Conservation (phyloP, 2,329 filamentous ascomycete genomes). For the Alternaria sp. region DNA sequence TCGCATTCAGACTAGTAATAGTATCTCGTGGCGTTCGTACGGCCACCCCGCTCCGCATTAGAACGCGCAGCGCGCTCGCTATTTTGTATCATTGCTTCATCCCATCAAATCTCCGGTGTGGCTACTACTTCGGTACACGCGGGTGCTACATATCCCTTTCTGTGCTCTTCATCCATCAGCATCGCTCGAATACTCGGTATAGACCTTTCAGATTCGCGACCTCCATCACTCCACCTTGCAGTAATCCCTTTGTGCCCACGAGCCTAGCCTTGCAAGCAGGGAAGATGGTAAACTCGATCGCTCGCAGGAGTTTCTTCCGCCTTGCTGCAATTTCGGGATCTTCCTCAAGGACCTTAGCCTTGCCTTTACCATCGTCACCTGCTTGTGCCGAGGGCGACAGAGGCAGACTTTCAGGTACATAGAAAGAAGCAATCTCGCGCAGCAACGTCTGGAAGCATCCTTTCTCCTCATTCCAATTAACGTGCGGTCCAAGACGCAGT, state of each 20-base stretch:
- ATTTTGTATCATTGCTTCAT: background rate
- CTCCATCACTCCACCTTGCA: conserved; percentile 76
- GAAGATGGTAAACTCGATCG: conserved; percentile 86
- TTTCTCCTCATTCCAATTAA: conserved; percentile 86
- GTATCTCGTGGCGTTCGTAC: background rate
- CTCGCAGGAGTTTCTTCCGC: conserved; percentile 72
- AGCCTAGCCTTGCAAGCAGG: conserved; percentile 84
- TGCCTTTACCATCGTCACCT: conserved; percentile 51
- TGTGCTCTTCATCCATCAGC: conserved; percentile 55
- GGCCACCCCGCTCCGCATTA: background rate
- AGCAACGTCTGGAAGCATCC: conserved; percentile 84
- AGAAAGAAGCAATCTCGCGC: conserved; percentile 86
- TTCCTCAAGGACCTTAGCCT: conserved; percentile 30
- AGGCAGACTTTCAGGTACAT: conserved; percentile 85
- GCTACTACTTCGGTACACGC: background rate
- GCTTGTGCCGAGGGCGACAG: conserved; percentile 38
- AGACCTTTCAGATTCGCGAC: conserved; percentile 90
- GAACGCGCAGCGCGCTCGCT: background rate
- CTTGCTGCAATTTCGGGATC: conserved; percentile 57
- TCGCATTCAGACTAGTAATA: background rate
- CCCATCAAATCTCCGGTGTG: background rate
- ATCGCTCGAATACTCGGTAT: conserved; percentile 94
- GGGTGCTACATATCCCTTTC: background rate
- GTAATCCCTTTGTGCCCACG: conserved; percentile 78
- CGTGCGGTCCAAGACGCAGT: conserved; percentile 83